Evolutionary conservation across 2,329 filamentous ascomycete genomes (phyloP).

Genomic region (Xylogone sp.): DNA sequence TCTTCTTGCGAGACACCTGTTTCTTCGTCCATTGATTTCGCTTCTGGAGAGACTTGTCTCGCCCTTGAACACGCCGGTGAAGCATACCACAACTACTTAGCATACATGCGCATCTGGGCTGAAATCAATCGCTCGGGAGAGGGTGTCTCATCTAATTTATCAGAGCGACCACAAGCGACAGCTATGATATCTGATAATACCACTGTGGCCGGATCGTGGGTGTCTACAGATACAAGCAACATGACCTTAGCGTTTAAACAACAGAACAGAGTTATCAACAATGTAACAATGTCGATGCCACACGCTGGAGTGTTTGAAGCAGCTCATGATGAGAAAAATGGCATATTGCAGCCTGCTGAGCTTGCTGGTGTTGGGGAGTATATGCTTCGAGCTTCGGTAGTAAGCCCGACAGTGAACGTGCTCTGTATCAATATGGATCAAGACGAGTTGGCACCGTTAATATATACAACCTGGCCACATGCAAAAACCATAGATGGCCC

Average conservation of each 20-base stretch:
- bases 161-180: slow-evolving; percentile 52
- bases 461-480: slow-evolving; percentile 60
- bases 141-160: slow-evolving; percentile 35
- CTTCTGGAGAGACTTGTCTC: slow-evolving; percentile 54
- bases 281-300: slow-evolving; percentile 74
- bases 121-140: slow-evolving; percentile 40
- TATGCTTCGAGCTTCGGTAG: slow-evolving; percentile 61
- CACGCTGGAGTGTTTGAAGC: slow-evolving; percentile 66
- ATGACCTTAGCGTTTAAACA: slow-evolving; percentile 45
- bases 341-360: slow-evolving; percentile 66
- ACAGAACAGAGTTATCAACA: slow-evolving; percentile 62
- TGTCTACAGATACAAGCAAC: slow-evolving; percentile 51
- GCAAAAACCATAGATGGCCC: slow-evolving; percentile 30
- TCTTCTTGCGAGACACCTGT: slow-evolving; percentile 61
- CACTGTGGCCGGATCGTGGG: slow-evolving; percentile 66
- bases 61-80: slow-evolving; percentile 67
- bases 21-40: slow-evolving; percentile 32
- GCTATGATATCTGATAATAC: slow-evolving; percentile 69
- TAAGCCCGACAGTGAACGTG: slow-evolving; percentile 68
- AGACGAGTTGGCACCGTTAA: slow-evolving; percentile 57
- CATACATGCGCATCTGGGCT: slow-evolving; percentile 56
- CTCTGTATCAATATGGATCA: slow-evolving; percentile 64
- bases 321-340: slow-evolving; percentile 56
- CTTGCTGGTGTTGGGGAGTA: slow-evolving; percentile 66
- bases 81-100: slow-evolving; percentile 64